These are phyloP conservation scores for Candida bentonensis DNA, from an alignment of 805 yeast genomes.

Conservation along the genomic window DNA sequence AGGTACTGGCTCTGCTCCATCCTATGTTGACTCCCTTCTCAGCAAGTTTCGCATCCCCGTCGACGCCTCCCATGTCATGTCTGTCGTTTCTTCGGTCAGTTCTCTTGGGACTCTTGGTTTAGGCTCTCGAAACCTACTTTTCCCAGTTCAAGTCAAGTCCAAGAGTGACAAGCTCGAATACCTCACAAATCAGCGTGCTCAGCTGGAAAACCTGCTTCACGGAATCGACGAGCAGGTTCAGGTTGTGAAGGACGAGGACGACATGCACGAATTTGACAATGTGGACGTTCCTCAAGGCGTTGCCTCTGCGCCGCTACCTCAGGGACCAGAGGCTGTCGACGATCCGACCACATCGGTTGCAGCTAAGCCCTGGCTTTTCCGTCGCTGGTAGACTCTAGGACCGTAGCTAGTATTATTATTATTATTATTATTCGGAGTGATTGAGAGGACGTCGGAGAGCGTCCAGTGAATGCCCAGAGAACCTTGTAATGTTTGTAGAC, in stretches of 20 bases:
- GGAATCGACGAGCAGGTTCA: constrained; percentile 5
- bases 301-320: background rate
- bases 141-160: background rate
- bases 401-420: too few relatives aligned
- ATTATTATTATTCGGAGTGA: too few relatives aligned
- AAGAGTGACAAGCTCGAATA: constrained; percentile 2
- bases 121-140: too few relatives aligned
- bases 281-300: background rate
- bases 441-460: too few relatives aligned
- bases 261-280: background rate
- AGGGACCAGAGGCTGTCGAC: too few relatives aligned
- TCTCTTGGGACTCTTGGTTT: background rate
- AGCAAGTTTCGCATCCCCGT: constrained; percentile 6
- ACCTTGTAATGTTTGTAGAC: too few relatives aligned
- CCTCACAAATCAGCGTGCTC: constrained; percentile 4
- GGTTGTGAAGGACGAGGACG: constrained; percentile 4
- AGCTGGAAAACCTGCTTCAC: constrained; percentile 5
- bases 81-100: background rate
- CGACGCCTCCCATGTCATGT: constrained; percentile 2
- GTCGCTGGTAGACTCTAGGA: too few relatives aligned
- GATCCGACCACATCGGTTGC: too few relatives aligned
- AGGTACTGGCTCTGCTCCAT: background rate
- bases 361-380: too few relatives aligned
- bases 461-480: too few relatives aligned
- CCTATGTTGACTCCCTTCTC: constrained; percentile 1